phyloP scores from a whole-genome alignment of 192 early-diverging fungal genomes.

The Mortierella alpina region DNA sequence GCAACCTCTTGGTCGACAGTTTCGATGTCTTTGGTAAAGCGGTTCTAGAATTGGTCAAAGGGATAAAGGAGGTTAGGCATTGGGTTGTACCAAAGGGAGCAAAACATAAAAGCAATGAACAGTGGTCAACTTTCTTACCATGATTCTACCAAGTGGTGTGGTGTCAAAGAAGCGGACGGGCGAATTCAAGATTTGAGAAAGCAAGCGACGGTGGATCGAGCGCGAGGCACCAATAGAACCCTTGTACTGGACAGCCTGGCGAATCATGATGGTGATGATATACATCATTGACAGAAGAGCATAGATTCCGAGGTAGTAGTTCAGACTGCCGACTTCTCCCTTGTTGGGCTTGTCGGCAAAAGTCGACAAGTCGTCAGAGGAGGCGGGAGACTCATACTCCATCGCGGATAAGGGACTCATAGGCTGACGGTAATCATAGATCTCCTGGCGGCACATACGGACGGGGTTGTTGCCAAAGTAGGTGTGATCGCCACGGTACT shows the following conservation, averaged over 20 bases:
- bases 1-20: conserved; percentile 60
- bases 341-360: conserved; percentile 12
- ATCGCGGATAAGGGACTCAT: conserved; percentile 44
- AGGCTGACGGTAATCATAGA: conserved; percentile 40
- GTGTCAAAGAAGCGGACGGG: conserved; percentile 70
- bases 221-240: conserved; percentile 69
- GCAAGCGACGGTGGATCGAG: conserved; percentile 67
- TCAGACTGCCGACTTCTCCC: conserved; percentile 25
- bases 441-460: conserved; percentile 44
- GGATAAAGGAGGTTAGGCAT: too few species aligned
- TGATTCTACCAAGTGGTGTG: conserved; percentile 79
- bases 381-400: neutral
- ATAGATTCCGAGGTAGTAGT: conserved; percentile 74
- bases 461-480: conserved; percentile 46
- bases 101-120: too few species aligned
- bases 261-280: conserved; percentile 51
- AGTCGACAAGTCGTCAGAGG: conserved; percentile 15
- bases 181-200: conserved; percentile 57
- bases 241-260: conserved; percentile 55
- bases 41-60: conserved; percentile 50
- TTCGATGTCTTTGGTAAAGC: conserved; percentile 77
- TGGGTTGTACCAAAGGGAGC: too few species aligned
- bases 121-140: conserved; percentile 22
- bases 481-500: conserved; percentile 48
- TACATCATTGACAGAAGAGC: conserved; percentile 56